Conservation (phyloP, 2,329 filamentous ascomycete genomes). For the Fusarium veterinarium region DNA sequence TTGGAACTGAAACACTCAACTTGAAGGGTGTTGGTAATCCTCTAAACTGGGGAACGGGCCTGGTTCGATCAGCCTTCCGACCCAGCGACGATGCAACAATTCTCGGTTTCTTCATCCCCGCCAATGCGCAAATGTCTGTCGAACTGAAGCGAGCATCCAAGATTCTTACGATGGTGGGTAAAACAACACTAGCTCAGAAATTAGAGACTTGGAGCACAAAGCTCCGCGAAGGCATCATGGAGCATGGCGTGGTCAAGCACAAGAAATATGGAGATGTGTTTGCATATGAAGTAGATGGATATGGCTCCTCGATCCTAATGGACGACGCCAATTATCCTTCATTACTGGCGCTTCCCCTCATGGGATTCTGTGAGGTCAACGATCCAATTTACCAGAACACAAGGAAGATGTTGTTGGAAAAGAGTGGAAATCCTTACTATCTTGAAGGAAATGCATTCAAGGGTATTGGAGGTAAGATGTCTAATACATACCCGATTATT, state of each 20-base stretch:
- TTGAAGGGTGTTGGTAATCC: slow-evolving; percentile 91
- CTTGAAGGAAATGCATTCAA: slow-evolving; percentile 80
- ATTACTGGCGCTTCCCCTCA: slow-evolving; percentile 79
- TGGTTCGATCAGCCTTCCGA: slow-evolving; percentile 91
- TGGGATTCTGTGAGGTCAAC: slow-evolving; percentile 75
- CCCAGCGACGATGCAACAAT: slow-evolving; percentile 96
- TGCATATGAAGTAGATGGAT: slow-evolving; percentile 89
- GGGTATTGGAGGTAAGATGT: slow-evolving; percentile 82
- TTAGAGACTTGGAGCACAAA: slow-evolving; percentile 69
- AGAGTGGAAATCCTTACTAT: slow-evolving; percentile 87
- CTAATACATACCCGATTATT: background rate
- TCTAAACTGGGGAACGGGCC: slow-evolving; percentile 82
- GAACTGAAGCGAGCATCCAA: slow-evolving; percentile 81
- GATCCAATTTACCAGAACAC: slow-evolving; percentile 89
- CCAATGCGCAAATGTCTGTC: slow-evolving; percentile 95
- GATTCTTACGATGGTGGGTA: slow-evolving; percentile 72
- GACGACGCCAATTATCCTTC: slow-evolving; percentile 91
- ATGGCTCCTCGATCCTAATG: slow-evolving; percentile 85
- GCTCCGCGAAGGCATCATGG: slow-evolving; percentile 82
- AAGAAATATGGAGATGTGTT: slow-evolving; percentile 82
- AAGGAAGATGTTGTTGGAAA: slow-evolving; percentile 78
- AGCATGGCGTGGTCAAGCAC: slow-evolving; percentile 84
- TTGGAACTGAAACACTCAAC: slow-evolving; percentile 90
- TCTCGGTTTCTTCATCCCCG: slow-evolving; percentile 92
- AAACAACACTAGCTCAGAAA: slow-evolving; percentile 62